A percentile compares a stretch with the other conserved stretches of the same genome.
Conservation (phyloP, 2,329 filamentous ascomycete genomes). For the Lasiodiplodia citricola region DNA sequence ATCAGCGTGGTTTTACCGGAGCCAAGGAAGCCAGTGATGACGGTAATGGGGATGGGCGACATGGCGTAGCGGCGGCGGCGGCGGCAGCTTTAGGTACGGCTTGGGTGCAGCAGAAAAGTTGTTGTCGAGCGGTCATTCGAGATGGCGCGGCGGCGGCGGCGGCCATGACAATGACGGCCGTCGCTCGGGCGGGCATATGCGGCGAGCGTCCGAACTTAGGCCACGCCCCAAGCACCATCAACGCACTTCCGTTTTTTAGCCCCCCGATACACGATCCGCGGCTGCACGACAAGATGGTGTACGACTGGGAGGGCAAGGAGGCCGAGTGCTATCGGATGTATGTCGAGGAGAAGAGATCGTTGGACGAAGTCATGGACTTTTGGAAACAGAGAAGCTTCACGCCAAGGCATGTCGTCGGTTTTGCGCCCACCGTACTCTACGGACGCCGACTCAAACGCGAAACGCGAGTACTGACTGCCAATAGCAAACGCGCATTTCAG, state of each 20-base stretch:
- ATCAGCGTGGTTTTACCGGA: slow-evolving; percentile 97
- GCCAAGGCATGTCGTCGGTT: slow-evolving; percentile 24
- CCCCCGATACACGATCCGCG: neutral
- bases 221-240: slow-evolving; percentile 21
- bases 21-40: slow-evolving; percentile 94
- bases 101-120: slow-evolving; percentile 12
- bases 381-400: slow-evolving; percentile 51
- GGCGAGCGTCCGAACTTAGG: neutral
- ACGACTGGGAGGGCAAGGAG: slow-evolving; percentile 66
- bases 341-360: neutral
- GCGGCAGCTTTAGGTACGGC: neutral
- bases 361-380: slow-evolving; percentile 56
- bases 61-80: slow-evolving; percentile 6
- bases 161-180: neutral
- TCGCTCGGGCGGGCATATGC: neutral
- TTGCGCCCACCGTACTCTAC: slow-evolving; percentile 27
- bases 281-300: slow-evolving; percentile 17
- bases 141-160: neutral
- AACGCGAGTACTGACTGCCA: slow-evolving; percentile 16
- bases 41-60: slow-evolving; percentile 81
- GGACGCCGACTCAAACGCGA: slow-evolving; percentile 20
- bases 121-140: slow-evolving; percentile 16
- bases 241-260: slow-evolving; percentile 4
- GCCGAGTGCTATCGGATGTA: slow-evolving; percentile 60
- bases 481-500: slow-evolving; percentile 76